Evolutionary conservation across 495 filamentous ascomycete genomes (phyloP).

Genomic region (Pseudoneurospora amorphoporcata): DNA sequence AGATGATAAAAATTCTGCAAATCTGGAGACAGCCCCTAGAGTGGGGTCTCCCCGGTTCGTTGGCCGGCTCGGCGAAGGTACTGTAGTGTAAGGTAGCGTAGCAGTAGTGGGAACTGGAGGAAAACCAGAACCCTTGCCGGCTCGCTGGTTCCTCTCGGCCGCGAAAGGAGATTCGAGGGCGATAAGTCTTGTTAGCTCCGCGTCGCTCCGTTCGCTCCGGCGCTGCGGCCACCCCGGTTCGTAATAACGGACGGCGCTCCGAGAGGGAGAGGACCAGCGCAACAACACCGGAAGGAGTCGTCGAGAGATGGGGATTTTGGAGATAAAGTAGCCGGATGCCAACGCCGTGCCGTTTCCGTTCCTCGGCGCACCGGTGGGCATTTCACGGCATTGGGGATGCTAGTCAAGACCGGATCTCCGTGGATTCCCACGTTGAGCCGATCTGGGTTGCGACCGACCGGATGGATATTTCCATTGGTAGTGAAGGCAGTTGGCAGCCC

Average conservation of each 20-base stretch:
- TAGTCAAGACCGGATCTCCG: background rate
- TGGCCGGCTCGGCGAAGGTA: conserved; percentile 12
- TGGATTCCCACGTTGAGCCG: background rate
- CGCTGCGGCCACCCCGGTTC: background rate
- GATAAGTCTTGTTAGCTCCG: conserved; percentile 22
- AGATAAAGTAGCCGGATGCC: background rate
- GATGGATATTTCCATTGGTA: background rate
- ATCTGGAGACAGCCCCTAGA: conserved; percentile 21
- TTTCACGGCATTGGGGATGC: background rate
- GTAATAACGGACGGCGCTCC: background rate
- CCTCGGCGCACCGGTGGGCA: background rate
- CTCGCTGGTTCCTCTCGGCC: conserved; percentile 12
- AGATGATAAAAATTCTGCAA: conserved; percentile 17
- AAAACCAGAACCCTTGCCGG: background rate
- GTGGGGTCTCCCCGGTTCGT: conserved; percentile 15
- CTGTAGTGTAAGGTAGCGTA: background rate
- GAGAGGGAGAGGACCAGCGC: background rate
- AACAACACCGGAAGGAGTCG: background rate
- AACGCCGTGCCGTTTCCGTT: background rate
- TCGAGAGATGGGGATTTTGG: background rate
- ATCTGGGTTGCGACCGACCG: background rate
- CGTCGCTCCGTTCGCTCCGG: background rate
- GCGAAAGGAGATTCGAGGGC: conserved; percentile 27
- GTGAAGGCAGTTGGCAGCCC: background rate
- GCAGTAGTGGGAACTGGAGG: background rate